Conservation (phyloP, 768 basidiomycete species). For the Mycena metata region DNA sequence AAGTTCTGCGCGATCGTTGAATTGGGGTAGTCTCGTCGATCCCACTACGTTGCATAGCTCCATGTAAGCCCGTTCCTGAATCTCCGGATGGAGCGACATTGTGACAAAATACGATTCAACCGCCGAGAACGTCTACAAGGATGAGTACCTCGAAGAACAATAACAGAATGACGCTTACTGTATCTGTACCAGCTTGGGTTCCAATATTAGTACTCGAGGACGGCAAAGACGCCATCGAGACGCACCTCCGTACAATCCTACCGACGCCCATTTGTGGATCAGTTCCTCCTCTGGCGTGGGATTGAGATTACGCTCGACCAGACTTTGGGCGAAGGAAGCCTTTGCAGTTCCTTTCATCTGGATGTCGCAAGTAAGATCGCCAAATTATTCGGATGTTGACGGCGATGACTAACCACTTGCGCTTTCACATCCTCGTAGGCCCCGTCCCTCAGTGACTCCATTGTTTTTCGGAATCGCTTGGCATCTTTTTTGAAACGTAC, state of each 20-base stretch:
- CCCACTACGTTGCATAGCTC: slow-evolving; percentile 47
- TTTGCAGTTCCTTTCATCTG: slow-evolving; percentile 9
- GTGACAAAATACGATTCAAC: slow-evolving; percentile 37
- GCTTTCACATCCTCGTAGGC: slow-evolving; percentile 7
- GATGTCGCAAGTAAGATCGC: background rate
- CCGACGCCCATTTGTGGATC: slow-evolving; percentile 10
- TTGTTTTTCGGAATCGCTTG: background rate
- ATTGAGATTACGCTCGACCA: background rate
- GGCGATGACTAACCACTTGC: background rate
- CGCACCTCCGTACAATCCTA: background rate
- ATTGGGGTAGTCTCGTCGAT: slow-evolving; percentile 43
- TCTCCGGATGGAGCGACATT: slow-evolving; percentile 38
- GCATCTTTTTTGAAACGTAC: slow-evolving; percentile 12
- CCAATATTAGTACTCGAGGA: background rate
- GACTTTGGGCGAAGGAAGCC: slow-evolving; percentile 5
- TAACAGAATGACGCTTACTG: background rate
- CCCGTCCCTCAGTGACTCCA: slow-evolving; percentile 1
- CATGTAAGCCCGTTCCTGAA: slow-evolving; percentile 42
- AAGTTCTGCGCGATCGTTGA: slow-evolving; percentile 42
- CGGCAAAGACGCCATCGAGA: background rate
- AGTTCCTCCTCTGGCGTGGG: slow-evolving; percentile 10
- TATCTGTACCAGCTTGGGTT: slow-evolving; percentile 5
- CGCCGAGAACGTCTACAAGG: slow-evolving; percentile 38
- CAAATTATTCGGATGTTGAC: no score
- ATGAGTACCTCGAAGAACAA: background rate